Conservation (phyloP, 2,329 filamentous ascomycete genomes). For the Albifimbria verrucaria region DNA sequence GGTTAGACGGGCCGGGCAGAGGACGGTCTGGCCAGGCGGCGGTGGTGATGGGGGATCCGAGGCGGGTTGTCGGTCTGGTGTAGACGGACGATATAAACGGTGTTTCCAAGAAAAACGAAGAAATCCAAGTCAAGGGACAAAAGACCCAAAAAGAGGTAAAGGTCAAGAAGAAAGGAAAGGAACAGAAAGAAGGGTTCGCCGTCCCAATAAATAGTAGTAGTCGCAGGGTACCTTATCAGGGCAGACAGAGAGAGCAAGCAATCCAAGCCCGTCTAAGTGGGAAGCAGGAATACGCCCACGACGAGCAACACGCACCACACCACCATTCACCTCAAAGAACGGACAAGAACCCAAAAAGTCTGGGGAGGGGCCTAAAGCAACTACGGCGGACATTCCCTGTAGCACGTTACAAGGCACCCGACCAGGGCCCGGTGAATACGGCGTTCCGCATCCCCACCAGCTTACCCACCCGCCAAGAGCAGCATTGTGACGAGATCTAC, state of each 20-base stretch:
- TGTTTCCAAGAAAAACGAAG: background rate
- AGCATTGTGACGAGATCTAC: constrained; percentile 2
- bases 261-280: too few species aligned
- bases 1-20: background rate
- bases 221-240: too few species aligned
- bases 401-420: too few species aligned
- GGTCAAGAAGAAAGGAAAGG: background rate
- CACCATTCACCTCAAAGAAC: too few species aligned
- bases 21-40: background rate
- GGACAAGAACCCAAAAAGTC: too few species aligned
- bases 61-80: background rate
- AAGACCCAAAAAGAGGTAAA: background rate
- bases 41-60: background rate
- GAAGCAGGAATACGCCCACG: too few species aligned
- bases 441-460: constrained; percentile 1
- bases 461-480: background rate
- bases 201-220: background rate
- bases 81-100: too few species aligned
- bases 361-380: background rate
- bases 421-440: too few species aligned
- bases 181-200: background rate
- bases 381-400: background rate
- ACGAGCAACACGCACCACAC: too few species aligned
- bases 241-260: too few species aligned
- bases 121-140: background rate